Base-by-base conservation (phyloP, 441 rosid species). In the Mallotus japonicus region DNA sequence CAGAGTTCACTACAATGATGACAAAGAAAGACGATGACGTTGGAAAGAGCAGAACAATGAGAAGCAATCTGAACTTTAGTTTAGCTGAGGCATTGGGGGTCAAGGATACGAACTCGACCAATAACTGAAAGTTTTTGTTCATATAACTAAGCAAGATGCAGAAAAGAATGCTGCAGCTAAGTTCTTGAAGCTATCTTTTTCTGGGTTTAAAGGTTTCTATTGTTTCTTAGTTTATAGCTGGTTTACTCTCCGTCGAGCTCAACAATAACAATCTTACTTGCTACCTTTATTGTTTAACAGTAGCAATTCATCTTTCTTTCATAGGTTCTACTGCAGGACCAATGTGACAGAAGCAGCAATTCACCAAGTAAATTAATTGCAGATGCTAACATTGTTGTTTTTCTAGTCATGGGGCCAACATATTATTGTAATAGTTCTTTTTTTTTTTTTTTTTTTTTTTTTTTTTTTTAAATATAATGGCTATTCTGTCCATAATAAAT, bases 1-100 rank as follows among this genome's bases (percentile, higher is more conserved):
- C 80, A 7, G 96, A 93, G 83, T 93, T 93, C 77, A 81, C 92
- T 8, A 91, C 94, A 0, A 93, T 91, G 97, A 93, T 93, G 98
- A 90, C 83, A 82, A 83, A 83, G 78, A 87, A 88, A 8, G 91
- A 87, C 55, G 87, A 80, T 53, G 86, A 80, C 55, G 77, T 85
- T 40, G 93, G 90, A 19, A 85, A 87, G 67, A 86, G 78, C 77
- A 85, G 92, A 80, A 88, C 92, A 0, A 84, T 91, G 92, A 91
- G 86, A 84, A 85, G 77, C 77, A 89, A 79, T 79, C 73, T 91
- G 79, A 88, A 87, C 83, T 82, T 89, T 66, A 84, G 70, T 40
- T 22, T 91, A 24, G 95, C 89, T 1, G 95, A 88, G 9, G 97
- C 92, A 49, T 81, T 91, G 44, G 87, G 83, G 6, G 83, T 85